Base-by-base conservation (phyloP, 2,329 filamentous ascomycete genomes). In the Pochonia chlamydosporia region DNA sequence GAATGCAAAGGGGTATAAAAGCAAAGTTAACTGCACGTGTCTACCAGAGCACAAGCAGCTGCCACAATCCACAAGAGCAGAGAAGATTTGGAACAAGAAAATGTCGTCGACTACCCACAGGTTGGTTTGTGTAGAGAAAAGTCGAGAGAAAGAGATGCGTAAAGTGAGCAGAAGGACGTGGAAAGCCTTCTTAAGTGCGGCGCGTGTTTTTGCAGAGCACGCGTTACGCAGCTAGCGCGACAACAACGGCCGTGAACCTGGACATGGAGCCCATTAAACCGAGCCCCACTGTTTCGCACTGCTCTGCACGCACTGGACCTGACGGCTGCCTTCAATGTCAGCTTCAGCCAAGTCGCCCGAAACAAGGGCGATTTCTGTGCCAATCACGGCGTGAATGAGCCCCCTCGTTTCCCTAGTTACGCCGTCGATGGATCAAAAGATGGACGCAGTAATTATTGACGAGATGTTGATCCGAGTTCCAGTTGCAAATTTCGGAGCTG, bases 151-250 rank as follows among this genome's bases (percentile, higher is more conserved):
- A 49, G 52, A 48, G 48, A 53, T 30, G 52, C 44, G 49, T n/a
- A n/a, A n/a, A n/a, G n/a, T 51, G 47, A 24, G 33, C 28, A 33
- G 41, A 30, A 20, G 48, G 43, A 45, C 56, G 56, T 48, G 53
- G 52, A 53, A 56, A 55, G 58, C 55, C 67, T 65, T 48, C 49
- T 68, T 67, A 68, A 63, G 62, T 59, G 51, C 59, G 54, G 46
- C 63, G 63, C 63, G 63, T 66, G 55, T 57, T 52, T n/a, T 43
- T 50, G 54, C 47, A 64, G 26, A 30, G 28, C 4, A 48, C 63
- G 63, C 62, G 62, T 51, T 31, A n/a, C n/a, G n/a, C 46, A 37
- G 35, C 40, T 63, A 65, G 62, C 63, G 62, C 59, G 62, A 56
- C 58, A 60, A 57, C 49, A 50, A 26, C 46, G 49, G 39, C 54